phyloP scores from a whole-genome alignment of 1,139 yeast genomes.

The Zygoascus meyerae region DNA sequence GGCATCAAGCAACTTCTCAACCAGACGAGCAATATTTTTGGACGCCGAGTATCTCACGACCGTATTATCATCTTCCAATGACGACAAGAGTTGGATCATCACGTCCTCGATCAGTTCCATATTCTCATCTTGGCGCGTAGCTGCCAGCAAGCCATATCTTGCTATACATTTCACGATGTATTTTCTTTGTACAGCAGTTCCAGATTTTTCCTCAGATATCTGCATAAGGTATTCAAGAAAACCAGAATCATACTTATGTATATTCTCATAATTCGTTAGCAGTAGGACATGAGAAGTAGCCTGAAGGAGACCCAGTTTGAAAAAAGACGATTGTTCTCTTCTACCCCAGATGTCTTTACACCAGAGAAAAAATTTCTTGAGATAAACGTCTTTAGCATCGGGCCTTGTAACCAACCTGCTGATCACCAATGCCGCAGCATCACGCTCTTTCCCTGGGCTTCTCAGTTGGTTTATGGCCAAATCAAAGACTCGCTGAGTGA shows the following conservation, averaged over 20 bases:
- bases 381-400: constrained; percentile 27
- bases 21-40: constrained; percentile 42
- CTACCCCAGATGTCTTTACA: constrained; percentile 9
- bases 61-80: constrained; percentile 36
- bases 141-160: constrained; percentile 29
- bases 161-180: constrained; percentile 36
- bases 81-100: constrained; percentile 32
- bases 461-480: constrained; percentile 35
- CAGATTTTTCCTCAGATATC: constrained; percentile 8
- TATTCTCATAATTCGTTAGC: constrained; percentile 7
- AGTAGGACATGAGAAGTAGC: constrained; percentile 19
- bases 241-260: constrained; percentile 2
- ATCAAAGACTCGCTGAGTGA: constrained; percentile 30
- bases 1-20: constrained; percentile 26
- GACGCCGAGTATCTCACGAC: constrained; percentile 42
- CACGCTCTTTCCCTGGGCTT: constrained; percentile 45
- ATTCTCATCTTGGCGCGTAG: constrained; percentile 14
- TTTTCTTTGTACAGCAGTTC: constrained; percentile 16
- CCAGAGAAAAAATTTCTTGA: constrained; percentile 18
- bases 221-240: constrained; percentile 14
- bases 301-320: constrained; percentile 25
- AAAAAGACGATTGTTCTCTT: constrained; percentile 7
- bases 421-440: constrained; percentile 40
- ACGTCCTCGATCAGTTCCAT: constrained; percentile 38
- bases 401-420: constrained; percentile 40